Evolutionary conservation across 1,284 basidiomycete species (phyloP).

Genomic region (Polyporus tsugae): DNA sequence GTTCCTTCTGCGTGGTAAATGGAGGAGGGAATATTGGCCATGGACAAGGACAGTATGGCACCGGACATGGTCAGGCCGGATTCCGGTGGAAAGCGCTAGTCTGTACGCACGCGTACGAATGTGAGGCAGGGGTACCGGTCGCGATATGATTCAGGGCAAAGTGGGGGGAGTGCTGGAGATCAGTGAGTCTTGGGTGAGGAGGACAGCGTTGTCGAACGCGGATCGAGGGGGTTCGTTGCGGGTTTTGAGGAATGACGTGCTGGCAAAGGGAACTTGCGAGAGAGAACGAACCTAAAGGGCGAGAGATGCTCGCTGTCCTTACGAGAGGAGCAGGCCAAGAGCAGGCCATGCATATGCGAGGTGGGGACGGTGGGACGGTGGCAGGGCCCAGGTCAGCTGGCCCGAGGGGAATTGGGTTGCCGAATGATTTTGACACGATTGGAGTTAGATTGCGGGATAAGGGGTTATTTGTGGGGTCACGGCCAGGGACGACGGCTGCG

Average conservation of each 20-base stretch:
- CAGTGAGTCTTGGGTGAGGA: background rate
- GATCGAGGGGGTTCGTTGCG: background rate
- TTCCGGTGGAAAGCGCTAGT: background rate
- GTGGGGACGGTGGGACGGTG: background rate
- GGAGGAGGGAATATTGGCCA: background rate
- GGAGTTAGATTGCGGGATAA: constrained; percentile 20
- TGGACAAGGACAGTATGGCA: background rate
- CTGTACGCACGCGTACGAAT: background rate
- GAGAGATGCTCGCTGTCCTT: background rate
- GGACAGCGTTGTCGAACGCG: background rate
- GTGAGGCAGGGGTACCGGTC: too few species aligned
- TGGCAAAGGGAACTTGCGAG: background rate
- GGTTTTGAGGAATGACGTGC: background rate
- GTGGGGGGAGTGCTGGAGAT: background rate
- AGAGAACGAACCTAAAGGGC: constrained; percentile 18
- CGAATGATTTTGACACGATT: constrained; percentile 11
- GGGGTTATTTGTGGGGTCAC: constrained; percentile 12
- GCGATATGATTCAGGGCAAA: background rate
- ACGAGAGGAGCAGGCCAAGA: background rate
- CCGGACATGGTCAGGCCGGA: background rate
- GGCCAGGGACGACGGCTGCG: constrained; percentile 12
- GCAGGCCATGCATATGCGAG: background rate
- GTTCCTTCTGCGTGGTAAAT: background rate
- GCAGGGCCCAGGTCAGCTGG: constrained; percentile 17
- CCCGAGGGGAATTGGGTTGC: constrained; percentile 1